Evolutionary conservation across 805 yeast species (phyloP).

Genomic region (Starmerella lactis-condensi): DNA sequence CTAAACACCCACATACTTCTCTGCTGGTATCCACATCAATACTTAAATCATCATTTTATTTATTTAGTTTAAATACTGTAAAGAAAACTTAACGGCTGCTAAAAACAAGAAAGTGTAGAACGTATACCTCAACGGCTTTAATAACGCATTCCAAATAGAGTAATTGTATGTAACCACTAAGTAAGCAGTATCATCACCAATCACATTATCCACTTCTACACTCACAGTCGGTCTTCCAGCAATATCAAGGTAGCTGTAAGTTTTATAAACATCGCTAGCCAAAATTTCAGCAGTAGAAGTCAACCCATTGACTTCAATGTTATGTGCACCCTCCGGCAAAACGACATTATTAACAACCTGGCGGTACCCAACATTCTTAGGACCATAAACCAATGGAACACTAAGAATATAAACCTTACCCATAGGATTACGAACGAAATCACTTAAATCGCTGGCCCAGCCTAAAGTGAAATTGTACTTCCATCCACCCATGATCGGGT

Average conservation of each 20-base stretch:
- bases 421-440: slow-evolving; percentile 32
- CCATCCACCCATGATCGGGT: slow-evolving; percentile 95
- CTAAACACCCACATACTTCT: no score
- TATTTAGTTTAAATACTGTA: slow-evolving; percentile 1
- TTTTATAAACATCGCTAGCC: slow-evolving; percentile 19
- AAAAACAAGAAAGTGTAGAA: slow-evolving; percentile 39
- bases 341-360: slow-evolving; percentile 40
- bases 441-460: slow-evolving; percentile 50
- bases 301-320: slow-evolving; percentile 32
- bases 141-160: slow-evolving; percentile 32
- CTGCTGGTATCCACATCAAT: not conserved
- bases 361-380: slow-evolving; percentile 43
- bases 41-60: slow-evolving; percentile 1
- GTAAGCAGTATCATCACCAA: slow-evolving; percentile 41
- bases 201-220: slow-evolving; percentile 38
- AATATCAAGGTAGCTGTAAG: slow-evolving; percentile 39
- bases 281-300: slow-evolving; percentile 22
- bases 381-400: slow-evolving; percentile 59
- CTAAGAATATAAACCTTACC: slow-evolving; percentile 37
- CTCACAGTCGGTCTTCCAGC: slow-evolving; percentile 63
- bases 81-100: slow-evolving; percentile 19
- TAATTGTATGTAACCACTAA: slow-evolving; percentile 52
- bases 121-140: slow-evolving; percentile 37
- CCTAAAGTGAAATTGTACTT: slow-evolving; percentile 86
- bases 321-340: slow-evolving; percentile 74